These are phyloP conservation scores for Microcyclospora tardicrescens DNA, from an alignment of 2,329 filamentous ascomycete species.

Conservation along the genomic window DNA sequence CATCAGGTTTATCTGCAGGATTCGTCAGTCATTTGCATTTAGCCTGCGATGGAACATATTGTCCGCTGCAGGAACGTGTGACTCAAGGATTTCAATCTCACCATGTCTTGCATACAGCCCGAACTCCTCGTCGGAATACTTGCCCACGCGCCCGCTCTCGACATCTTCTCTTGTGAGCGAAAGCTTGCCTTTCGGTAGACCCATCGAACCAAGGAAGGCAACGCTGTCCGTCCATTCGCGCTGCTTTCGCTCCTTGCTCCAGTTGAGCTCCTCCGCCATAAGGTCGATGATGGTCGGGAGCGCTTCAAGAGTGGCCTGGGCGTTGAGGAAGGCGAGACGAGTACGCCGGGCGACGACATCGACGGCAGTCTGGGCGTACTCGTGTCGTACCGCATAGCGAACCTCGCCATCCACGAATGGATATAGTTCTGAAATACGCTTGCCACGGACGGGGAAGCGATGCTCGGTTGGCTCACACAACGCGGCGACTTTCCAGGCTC, in stretches of 20 bases:
- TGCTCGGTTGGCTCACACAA: slow-evolving; percentile 63
- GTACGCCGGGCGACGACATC: slow-evolving; percentile 80
- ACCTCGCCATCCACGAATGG: slow-evolving; percentile 89
- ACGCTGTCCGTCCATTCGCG: slow-evolving; percentile 66
- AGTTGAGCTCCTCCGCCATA: slow-evolving; percentile 73
- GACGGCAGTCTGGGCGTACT: slow-evolving; percentile 82
- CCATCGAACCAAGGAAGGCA: slow-evolving; percentile 48
- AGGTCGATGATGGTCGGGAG: slow-evolving; percentile 77
- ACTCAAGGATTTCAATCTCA: slow-evolving; percentile 19
- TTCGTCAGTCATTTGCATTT: neutral
- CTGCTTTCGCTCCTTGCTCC: slow-evolving; percentile 60
- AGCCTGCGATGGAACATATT: neutral
- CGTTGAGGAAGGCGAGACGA: slow-evolving; percentile 78
- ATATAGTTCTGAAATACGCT: slow-evolving; percentile 67
- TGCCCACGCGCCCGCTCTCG: slow-evolving; percentile 40
- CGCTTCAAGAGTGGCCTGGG: slow-evolving; percentile 77
- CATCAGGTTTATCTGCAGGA: slow-evolving; percentile 38
- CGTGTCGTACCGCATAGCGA: slow-evolving; percentile 73
- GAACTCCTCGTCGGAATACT: slow-evolving; percentile 37
- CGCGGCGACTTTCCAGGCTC: slow-evolving; percentile 79
- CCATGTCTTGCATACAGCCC: slow-evolving; percentile 37
- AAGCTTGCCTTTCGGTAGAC: slow-evolving; percentile 44
- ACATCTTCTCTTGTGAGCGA: slow-evolving; percentile 44
- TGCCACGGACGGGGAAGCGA: slow-evolving; percentile 71
- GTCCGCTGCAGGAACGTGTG: neutral